Percentiles rank a stretch among this genome's conserved stretches.
Evolutionary conservation across 2,329 filamentous ascomycete species (phyloP).

Genomic region (Alternaria triticimaculans): DNA sequence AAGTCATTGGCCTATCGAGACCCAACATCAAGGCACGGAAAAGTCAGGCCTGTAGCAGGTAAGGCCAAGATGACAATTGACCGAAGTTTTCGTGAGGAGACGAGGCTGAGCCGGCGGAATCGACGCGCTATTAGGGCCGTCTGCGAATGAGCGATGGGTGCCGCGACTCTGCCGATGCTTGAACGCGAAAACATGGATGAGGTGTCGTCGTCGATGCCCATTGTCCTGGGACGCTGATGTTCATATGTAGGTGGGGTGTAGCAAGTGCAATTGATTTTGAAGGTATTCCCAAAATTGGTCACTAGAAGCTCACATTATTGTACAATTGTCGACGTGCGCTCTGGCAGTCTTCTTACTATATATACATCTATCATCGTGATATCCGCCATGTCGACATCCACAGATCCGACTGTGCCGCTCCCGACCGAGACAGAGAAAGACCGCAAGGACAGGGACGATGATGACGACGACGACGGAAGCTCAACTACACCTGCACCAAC

Average conservation of each 20-base stretch:
- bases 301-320: neutral
- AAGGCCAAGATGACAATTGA: neutral
- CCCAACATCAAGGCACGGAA: neutral
- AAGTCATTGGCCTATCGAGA: neutral
- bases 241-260: neutral
- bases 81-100: neutral
- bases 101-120: slow-evolving; percentile 8
- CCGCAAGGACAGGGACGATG: slow-evolving; percentile 9
- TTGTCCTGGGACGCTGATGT: neutral
- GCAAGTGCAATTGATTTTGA: neutral
- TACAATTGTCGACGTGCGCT: neutral
- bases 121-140: slow-evolving; percentile 1
- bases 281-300: neutral
- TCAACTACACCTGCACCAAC: slow-evolving; percentile 1
- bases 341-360: neutral
- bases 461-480: slow-evolving; percentile 18
- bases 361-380: neutral
- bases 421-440: slow-evolving; percentile 9
- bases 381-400: slow-evolving; percentile 13
- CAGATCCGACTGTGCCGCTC: slow-evolving; percentile 18
- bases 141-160: slow-evolving; percentile 4
- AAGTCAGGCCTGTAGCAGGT: neutral
- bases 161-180: slow-evolving; percentile 3
- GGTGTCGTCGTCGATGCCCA: neutral
- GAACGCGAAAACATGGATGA: neutral